Base-by-base conservation (phyloP, 345 rosid species). In the Noccaea caerulescens region DNA sequence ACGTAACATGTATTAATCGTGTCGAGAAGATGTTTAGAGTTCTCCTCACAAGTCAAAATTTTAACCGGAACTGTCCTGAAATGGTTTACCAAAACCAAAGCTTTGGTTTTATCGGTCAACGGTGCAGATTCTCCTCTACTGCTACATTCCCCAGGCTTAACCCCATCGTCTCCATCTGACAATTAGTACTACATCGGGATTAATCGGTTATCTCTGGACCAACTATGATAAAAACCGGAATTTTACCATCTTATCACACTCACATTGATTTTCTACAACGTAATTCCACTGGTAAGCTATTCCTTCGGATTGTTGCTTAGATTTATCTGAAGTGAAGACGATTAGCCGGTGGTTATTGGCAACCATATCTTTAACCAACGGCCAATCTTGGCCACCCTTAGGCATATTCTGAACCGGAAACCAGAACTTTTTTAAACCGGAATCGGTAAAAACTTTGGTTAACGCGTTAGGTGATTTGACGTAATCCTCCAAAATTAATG, bases 271-370 rank as follows among this genome's bases (percentile, higher is more conserved):
- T 76, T 84, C 88, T 23, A 86, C 78, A 42, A 81, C 66, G 76
- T 57, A 86, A 65, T 86, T 87, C 91, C 89, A 84, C 8, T 83
- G 91, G 68, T 83, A 87, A 66, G 91, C 84, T 36, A 84, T 83
- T 62, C 84, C 83, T 66, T 87, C 89, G 37, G 66, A 42, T 58
- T 69, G 47, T 76, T 83, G 80, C 77, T 87, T 87, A 9, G 77
- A 59, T 50, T 67, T 62, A 12, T n/a, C 75, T 27, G 87, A 87
- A 60, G 86, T 83, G 78, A 87, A 82, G 5, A 81, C 86, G 36
- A 87, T 10, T 16, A 84, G 77, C 59, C 89, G 83, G 10, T 80
- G 84, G 63, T 82, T 83, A 52, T 46, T 66, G 1, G 81, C 72
- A 3, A 79, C 73, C 83, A 84, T 86, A 58, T 84, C 83, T 6